Conservation (phyloP, 805 yeast species). For the Candida stauntonica region DNA sequence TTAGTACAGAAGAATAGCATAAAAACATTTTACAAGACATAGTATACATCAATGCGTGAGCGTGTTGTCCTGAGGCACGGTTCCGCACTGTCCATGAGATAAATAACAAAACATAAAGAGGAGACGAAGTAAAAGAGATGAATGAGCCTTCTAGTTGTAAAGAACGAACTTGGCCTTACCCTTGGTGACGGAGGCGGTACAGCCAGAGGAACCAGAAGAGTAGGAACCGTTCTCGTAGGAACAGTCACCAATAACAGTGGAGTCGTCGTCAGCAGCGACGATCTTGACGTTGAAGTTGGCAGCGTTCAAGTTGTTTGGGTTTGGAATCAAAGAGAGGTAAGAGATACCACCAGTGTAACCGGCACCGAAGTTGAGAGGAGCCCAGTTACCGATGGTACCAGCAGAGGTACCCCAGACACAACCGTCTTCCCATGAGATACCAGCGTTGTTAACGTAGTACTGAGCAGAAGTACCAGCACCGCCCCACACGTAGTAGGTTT, state of each 20-base stretch:
- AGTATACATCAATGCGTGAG: too few species aligned
- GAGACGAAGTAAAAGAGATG: background rate
- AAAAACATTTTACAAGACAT: too few species aligned
- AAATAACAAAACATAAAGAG: background rate
- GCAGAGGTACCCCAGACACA: constrained; percentile 89
- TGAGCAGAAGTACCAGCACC: constrained; percentile 87
- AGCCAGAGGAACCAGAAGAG: constrained; percentile 72
- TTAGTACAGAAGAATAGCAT: too few species aligned
- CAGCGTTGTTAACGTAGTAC: constrained; percentile 96
- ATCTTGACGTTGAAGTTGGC: constrained; percentile 76
- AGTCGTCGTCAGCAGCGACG: constrained; percentile 46
- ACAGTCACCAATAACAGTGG: constrained; percentile 66
- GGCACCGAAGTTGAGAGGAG: constrained; percentile 93
- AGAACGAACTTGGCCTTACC: constrained; percentile 86
- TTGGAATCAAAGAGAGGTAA: constrained; percentile 88
- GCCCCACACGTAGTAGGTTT: constrained; percentile 73
- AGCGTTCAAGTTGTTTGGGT: constrained; percentile 77
- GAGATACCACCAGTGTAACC: constrained; percentile 66
- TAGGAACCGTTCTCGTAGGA: constrained; percentile 73
- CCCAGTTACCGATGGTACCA: constrained; percentile 94
- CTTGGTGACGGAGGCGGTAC: constrained; percentile 84
- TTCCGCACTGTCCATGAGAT: too few species aligned
- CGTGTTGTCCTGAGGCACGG: too few species aligned
- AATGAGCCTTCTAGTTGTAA: constrained; percentile 32
- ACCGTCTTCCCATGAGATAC: constrained; percentile 85